These are phyloP conservation scores for Trichophyton rubrum DNA, from an alignment of 2,329 filamentous ascomycete species.

Conservation along the genomic window DNA sequence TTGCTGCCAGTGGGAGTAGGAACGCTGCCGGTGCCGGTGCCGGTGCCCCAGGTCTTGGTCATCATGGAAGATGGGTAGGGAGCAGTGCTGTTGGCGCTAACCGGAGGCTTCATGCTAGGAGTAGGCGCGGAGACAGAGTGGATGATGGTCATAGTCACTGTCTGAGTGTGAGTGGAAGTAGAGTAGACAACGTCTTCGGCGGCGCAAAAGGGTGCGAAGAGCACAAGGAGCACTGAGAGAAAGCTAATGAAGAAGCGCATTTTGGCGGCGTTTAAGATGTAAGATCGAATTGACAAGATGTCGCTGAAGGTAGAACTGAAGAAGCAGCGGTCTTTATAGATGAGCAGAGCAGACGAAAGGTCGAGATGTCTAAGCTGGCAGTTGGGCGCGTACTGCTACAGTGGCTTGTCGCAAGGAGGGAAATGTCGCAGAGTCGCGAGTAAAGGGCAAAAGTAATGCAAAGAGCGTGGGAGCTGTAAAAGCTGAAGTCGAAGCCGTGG, in stretches of 20 bases:
- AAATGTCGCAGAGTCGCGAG: slow-evolving; percentile 6
- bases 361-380: neutral
- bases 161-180: slow-evolving; percentile 34
- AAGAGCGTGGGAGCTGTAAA: neutral
- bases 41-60: slow-evolving; percentile 1
- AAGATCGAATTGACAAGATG: slow-evolving; percentile 6
- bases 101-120: slow-evolving; percentile 14
- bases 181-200: slow-evolving; percentile 25
- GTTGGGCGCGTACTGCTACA: slow-evolving; percentile 7
- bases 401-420: slow-evolving; percentile 5
- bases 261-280: slow-evolving; percentile 17
- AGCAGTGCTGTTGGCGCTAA: slow-evolving; percentile 3
- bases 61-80: neutral
- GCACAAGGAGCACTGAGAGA: slow-evolving; percentile 25
- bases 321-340: neutral
- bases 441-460: slow-evolving; percentile 2
- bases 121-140: slow-evolving; percentile 13
- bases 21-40: neutral
- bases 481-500: neutral
- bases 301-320: neutral
- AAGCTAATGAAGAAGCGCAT: slow-evolving; percentile 28
- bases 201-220: slow-evolving; percentile 19
- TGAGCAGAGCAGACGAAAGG: neutral
- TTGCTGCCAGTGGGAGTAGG: neutral
- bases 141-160: slow-evolving; percentile 26